Base-by-base conservation (phyloP, 352 stramenopile genomes). In the Poterioochromonas sp. region DNA sequence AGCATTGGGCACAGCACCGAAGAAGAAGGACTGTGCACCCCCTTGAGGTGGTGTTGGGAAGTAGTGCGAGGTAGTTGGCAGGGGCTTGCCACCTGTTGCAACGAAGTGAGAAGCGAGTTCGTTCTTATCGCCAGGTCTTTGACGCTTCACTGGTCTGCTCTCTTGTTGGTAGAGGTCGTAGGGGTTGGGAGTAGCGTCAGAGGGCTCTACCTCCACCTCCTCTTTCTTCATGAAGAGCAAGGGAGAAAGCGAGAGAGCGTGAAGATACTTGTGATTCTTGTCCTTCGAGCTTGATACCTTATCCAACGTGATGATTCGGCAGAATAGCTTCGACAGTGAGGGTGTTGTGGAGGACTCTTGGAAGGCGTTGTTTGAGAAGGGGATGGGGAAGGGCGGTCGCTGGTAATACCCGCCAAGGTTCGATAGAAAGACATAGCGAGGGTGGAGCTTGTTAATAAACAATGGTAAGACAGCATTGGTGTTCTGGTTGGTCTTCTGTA, bases 261-360 rank as follows among this genome's bases (percentile, higher is more conserved):
- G 71, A 26, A 78, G 18, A 40, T 43, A 78, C 39, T 78, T 78
- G 12, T 29, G 1, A 29, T 44, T 53, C 34, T 78, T 78, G 15
- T 78, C 71, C 32, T 78, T 78, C 26, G 43, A 69, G 2, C 1
- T 8, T 22, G 71, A 78, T 26, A 40, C 47, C 20, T 78, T 51
- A 34, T 3, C 41, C 15, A 78, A 20, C 8, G 71, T 49, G 8
- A 78, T 64, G 1, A 78, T 49, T 29, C 71, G 41, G 32, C 41
- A 49, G 70, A 41, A 78, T 26, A 22, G 26, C 5, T 20, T 15
- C 29, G 29, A 15, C 22, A 22, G 44, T 15, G 29, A 34, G 26
- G 58, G 26, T 40, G 58, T n/a, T 15, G 58, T n/a, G 58, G 58
- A 68, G 58, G 15, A 68, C 58, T 15, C 11, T 5, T 68, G 58